Conservation (phyloP, 768 basidiomycete genomes). For the Rubroboletus pulcherrimus region DNA sequence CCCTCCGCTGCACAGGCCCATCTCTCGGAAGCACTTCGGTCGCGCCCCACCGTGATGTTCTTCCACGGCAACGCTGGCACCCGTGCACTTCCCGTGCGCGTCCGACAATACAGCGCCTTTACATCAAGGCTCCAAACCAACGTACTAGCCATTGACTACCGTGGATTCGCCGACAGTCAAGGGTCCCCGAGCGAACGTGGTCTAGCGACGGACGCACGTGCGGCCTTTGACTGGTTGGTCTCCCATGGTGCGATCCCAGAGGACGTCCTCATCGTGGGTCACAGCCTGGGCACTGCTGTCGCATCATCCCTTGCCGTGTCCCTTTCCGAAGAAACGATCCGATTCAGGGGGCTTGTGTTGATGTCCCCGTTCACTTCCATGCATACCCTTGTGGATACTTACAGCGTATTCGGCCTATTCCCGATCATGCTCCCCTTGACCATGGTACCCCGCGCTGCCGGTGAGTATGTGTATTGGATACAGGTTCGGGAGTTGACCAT, state of each 20-base stretch:
- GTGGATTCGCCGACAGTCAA: conserved; percentile 86
- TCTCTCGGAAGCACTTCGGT: conserved; percentile 51
- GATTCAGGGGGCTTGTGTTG: conserved; percentile 47
- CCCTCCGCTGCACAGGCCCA: conserved; percentile 35
- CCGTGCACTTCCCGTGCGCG: conserved; percentile 61
- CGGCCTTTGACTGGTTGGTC: conserved; percentile 78
- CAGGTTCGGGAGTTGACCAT: background rate
- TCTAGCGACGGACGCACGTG: conserved; percentile 64
- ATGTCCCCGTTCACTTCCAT: conserved; percentile 59
- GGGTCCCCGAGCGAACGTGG: conserved; percentile 77
- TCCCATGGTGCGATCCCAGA: conserved; percentile 51
- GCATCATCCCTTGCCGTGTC: conserved; percentile 45
- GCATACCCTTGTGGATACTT: conserved; percentile 59
- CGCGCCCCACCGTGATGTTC: conserved; percentile 79
- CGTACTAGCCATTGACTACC: conserved; percentile 85
- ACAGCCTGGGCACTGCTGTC: conserved; percentile 88
- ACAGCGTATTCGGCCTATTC: conserved; percentile 58
- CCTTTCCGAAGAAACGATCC: conserved; percentile 42
- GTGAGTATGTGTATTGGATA: conserved; percentile 40
- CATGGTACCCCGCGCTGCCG: conserved; percentile 54
- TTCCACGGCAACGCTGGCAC: conserved; percentile 89
- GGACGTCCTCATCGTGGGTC: conserved; percentile 74
- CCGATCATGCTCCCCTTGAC: conserved; percentile 72
- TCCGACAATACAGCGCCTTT: conserved; percentile 65
- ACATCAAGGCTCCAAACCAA: conserved; percentile 66